Percentiles rank a stretch among this genome's conserved stretches.
Conservation (phyloP, 179 eudicot species). For the Beta macrorhiza region DNA sequence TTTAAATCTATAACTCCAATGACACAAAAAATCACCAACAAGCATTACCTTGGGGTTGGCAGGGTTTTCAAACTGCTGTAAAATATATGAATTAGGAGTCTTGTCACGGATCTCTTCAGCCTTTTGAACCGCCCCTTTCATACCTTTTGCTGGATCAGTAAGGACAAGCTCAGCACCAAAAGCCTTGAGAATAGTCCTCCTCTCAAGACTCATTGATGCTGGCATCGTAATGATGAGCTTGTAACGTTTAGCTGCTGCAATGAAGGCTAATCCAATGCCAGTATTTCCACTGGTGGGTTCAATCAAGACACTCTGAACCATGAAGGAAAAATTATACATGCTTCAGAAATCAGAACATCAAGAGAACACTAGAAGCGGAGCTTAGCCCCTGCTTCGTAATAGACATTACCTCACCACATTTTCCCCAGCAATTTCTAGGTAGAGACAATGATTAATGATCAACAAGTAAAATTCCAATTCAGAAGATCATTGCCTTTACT, state of each 20-base stretch:
- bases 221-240: slow-evolving; percentile 88
- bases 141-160: slow-evolving; percentile 79
- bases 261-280: slow-evolving; percentile 84
- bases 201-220: slow-evolving; percentile 83
- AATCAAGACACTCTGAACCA: slow-evolving; percentile 67
- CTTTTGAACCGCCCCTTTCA: slow-evolving; percentile 82
- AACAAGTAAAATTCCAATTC: not conserved
- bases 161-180: slow-evolving; percentile 84
- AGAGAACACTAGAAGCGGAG: not conserved
- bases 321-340: slow-evolving; percentile 5
- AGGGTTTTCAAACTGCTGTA: slow-evolving; percentile 90
- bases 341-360: slow-evolving; percentile 1
- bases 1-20: not conserved
- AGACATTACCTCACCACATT: not conserved
- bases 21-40: not conserved
- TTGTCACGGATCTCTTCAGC: slow-evolving; percentile 79
- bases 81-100: slow-evolving; percentile 75
- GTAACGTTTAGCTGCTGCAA: slow-evolving; percentile 90
- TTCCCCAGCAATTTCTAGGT: not conserved
- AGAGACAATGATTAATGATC: not conserved
- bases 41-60: slow-evolving; percentile 77
- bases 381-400: not conserved
- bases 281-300: slow-evolving; percentile 94
- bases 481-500: not conserved
- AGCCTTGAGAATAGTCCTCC: slow-evolving; percentile 74